Evolutionary conservation across 1,284 basidiomycete genomes (phyloP).

Genomic region (Ustilago vetiveriae): DNA sequence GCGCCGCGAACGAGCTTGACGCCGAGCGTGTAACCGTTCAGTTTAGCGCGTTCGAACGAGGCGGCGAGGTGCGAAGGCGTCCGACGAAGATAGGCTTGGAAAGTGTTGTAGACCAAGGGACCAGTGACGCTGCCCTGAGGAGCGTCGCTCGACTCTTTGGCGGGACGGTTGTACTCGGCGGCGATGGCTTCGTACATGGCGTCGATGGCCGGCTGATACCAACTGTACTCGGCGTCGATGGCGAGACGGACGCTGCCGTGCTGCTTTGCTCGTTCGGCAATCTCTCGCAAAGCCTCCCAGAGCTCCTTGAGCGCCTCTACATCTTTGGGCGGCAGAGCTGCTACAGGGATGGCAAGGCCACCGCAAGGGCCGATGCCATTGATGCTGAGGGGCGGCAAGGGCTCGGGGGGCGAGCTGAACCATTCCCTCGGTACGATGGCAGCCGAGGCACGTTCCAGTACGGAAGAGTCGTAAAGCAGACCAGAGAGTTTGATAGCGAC

Average conservation of each 20-base stretch:
- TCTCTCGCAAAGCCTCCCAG: conserved; percentile 48
- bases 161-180: conserved; percentile 52
- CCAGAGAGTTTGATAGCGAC: conserved; percentile 63
- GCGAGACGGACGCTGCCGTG: conserved; percentile 54
- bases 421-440: conserved; percentile 57
- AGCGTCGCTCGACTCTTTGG: conserved; percentile 2
- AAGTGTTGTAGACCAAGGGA: conserved; percentile 60
- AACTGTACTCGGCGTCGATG: conserved; percentile 61
- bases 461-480: conserved; percentile 49
- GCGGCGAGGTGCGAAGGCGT: conserved; percentile 76
- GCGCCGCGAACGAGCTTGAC: conserved; percentile 95
- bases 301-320: conserved; percentile 53
- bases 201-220: conserved; percentile 63
- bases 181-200: conserved; percentile 61
- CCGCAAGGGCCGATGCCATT: conserved; percentile 51
- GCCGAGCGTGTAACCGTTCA: conserved; percentile 80
- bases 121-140: conserved; percentile 37
- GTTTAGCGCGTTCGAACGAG: conserved; percentile 77
- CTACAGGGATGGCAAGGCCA: conserved; percentile 53
- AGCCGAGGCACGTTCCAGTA: conserved; percentile 54
- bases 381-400: conserved; percentile 45
- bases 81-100: conserved; percentile 68
- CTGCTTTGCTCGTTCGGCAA: conserved; percentile 45
- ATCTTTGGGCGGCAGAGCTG: conserved; percentile 46
- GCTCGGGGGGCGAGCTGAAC: conserved; percentile 55